Conservation (phyloP, 495 filamentous ascomycete genomes). For the Penicillium egyptiacum region DNA sequence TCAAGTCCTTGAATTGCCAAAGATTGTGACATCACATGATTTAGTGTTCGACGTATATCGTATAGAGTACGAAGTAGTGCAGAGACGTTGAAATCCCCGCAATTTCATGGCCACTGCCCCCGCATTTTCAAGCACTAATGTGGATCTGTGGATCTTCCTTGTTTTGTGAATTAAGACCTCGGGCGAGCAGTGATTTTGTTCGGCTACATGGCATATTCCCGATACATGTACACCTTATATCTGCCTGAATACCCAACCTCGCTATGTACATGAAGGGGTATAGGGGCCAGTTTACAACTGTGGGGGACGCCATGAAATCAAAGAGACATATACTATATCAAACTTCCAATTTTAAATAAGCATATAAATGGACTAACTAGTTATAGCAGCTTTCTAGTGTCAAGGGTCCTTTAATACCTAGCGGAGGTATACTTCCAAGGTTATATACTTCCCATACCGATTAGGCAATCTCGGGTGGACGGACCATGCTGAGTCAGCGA, state of each 20-base stretch:
- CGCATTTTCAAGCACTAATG: background rate
- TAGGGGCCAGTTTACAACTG: no score
- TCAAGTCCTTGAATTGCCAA: background rate
- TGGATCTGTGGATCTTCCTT: background rate
- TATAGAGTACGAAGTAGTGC: no score
- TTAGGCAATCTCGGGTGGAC: background rate
- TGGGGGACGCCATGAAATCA: background rate
- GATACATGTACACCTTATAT: no score
- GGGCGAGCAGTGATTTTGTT: background rate
- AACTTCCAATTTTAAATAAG: no score
- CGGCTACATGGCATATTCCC: no score
- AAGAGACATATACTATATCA: background rate
- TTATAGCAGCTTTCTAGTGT: background rate
- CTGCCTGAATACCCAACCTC: no score
- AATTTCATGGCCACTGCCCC: background rate
- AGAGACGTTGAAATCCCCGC: background rate
- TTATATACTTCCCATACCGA: background rate
- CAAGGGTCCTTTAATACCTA: background rate
- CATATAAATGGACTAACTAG: background rate
- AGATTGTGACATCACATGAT: background rate
- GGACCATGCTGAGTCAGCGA: constrained; percentile 6
- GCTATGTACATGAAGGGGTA: no score
- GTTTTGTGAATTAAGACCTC: background rate
- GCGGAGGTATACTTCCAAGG: background rate
- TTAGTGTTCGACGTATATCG: no score